Percentiles rank a stretch among this genome's conserved stretches.
phyloP scores from a whole-genome alignment of 768 basidiomycete species.

The Amanita molliuscula region DNA sequence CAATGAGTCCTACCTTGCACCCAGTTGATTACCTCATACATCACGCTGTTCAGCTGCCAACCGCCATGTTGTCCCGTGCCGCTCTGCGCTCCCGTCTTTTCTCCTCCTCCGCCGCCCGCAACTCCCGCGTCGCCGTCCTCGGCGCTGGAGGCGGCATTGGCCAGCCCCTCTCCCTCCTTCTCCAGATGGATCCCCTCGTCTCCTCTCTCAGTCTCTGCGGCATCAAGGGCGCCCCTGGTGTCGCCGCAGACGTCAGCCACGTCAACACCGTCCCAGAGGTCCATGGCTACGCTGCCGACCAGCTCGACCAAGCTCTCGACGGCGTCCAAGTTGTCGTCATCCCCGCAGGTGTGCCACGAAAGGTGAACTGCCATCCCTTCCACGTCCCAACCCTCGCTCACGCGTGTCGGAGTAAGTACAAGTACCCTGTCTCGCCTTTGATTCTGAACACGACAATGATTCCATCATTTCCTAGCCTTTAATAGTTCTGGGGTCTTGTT shows the following conservation, averaged over 20 bases:
- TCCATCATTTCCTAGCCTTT: too few species aligned
- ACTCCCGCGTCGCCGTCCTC: conserved; percentile 89
- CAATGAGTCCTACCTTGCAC: too few species aligned
- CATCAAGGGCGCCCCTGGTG: conserved; percentile 93
- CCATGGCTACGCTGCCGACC: conserved; percentile 70
- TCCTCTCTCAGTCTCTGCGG: conserved; percentile 83
- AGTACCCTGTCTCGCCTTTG: conserved; percentile 3
- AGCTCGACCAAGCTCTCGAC: conserved; percentile 83
- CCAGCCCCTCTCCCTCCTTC: conserved; percentile 88
- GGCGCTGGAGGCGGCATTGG: conserved; percentile 99
- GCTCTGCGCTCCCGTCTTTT: conserved; percentile 60
- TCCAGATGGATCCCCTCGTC: conserved; percentile 90
- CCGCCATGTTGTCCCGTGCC: conserved; percentile 55
- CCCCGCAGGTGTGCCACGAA: conserved; percentile 98
- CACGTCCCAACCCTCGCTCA: conserved; percentile 10
- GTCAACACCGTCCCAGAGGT: conserved; percentile 75
- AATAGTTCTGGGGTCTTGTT: too few species aligned
- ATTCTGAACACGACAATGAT: conserved; percentile 2
- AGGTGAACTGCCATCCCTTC: conserved; percentile 37
- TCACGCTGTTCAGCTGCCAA: too few species aligned
- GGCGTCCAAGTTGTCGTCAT: conserved; percentile 92
- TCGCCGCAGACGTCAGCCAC: conserved; percentile 95
- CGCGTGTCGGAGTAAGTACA: conserved; percentile 45
- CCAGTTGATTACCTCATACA: too few species aligned
- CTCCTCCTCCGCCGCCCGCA: conserved; percentile 62